Percentiles rank a stretch among this genome's conserved stretches.
Evolutionary conservation across 2,329 filamentous ascomycete genomes (phyloP).

Genomic region (Hirsutella minnesotensis): DNA sequence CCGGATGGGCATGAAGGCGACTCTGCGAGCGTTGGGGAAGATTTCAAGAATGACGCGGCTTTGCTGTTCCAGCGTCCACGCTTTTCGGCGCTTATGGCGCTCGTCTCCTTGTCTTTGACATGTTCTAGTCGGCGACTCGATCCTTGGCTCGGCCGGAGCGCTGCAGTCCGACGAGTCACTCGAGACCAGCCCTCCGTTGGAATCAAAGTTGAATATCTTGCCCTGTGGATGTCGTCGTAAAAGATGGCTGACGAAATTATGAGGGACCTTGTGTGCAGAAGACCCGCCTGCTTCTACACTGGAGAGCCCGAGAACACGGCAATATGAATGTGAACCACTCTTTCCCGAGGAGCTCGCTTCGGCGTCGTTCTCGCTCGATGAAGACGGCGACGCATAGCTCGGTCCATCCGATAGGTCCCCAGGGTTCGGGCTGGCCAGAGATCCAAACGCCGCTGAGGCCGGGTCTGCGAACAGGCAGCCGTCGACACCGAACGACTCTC

Average conservation of each 20-base stretch:
- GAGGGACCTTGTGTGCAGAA: conserved; percentile 15
- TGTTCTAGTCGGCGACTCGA: background rate
- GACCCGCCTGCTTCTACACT: conserved; percentile 18
- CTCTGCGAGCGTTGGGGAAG: conserved; percentile 31
- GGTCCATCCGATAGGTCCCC: conserved; percentile 9
- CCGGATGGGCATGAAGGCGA: conserved; percentile 37
- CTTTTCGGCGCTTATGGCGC: background rate
- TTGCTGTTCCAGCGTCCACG: too few relatives aligned
- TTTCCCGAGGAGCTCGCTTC: background rate
- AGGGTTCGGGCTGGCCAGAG: background rate
- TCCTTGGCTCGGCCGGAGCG: background rate
- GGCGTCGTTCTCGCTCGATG: conserved; percentile 12
- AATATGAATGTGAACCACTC: conserved; percentile 7
- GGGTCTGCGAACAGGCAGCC: conserved; percentile 23
- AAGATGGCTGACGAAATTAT: conserved; percentile 26
- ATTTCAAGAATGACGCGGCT: conserved; percentile 14
- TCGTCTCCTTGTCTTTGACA: background rate
- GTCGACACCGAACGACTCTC: conserved; percentile 27
- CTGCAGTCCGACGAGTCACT: conserved; percentile 16
- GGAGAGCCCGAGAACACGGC: conserved; percentile 26
- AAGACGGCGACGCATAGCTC: conserved; percentile 4
- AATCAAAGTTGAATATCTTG: conserved; percentile 31
- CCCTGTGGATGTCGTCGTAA: conserved; percentile 32
- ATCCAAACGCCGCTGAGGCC: conserved; percentile 7
- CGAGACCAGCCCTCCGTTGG: conserved; percentile 21